Conservation (phyloP, 2,329 filamentous ascomycete species). For the Talaromyces islandicus region DNA sequence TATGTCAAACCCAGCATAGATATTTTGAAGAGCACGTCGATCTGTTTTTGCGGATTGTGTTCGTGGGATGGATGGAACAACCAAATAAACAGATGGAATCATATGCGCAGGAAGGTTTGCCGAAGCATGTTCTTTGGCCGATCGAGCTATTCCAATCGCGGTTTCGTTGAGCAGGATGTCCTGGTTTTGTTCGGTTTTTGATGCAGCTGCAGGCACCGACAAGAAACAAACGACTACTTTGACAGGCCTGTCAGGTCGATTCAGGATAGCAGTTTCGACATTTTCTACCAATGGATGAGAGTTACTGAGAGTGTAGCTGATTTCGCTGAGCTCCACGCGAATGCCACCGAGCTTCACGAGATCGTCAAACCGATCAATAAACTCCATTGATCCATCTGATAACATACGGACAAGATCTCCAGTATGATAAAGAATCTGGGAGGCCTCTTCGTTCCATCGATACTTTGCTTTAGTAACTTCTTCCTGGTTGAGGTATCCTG, state of each 20-base stretch:
- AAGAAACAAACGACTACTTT: slow-evolving; percentile 32
- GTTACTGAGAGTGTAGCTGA: slow-evolving; percentile 27
- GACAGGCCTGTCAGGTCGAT: slow-evolving; percentile 23
- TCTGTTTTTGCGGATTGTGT: slow-evolving; percentile 5
- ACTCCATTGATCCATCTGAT: slow-evolving; percentile 19
- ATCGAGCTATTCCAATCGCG: slow-evolving; percentile 18
- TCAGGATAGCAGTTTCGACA: slow-evolving; percentile 26
- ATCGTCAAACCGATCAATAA: slow-evolving; percentile 30
- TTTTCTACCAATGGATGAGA: slow-evolving; percentile 25
- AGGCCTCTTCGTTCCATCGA: background rate
- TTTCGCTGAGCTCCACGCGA: slow-evolving; percentile 49
- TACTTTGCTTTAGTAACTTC: slow-evolving; percentile 1
- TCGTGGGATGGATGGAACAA: background rate
- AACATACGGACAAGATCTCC: slow-evolving; percentile 22
- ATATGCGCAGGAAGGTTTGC: slow-evolving; percentile 12
- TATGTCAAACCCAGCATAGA: slow-evolving; percentile 22
- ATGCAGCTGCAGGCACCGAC: slow-evolving; percentile 17
- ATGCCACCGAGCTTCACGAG: slow-evolving; percentile 58
- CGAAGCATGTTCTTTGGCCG: slow-evolving; percentile 17
- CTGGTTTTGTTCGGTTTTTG: background rate
- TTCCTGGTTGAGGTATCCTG: background rate
- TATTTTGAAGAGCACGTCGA: background rate
- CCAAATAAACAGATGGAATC: slow-evolving; percentile 3
- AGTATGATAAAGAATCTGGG: slow-evolving; percentile 21
- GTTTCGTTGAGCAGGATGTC: slow-evolving; percentile 13